Conservation (phyloP, 108 stramenopile genomes). For the Hondaea fermentalgiana region DNA sequence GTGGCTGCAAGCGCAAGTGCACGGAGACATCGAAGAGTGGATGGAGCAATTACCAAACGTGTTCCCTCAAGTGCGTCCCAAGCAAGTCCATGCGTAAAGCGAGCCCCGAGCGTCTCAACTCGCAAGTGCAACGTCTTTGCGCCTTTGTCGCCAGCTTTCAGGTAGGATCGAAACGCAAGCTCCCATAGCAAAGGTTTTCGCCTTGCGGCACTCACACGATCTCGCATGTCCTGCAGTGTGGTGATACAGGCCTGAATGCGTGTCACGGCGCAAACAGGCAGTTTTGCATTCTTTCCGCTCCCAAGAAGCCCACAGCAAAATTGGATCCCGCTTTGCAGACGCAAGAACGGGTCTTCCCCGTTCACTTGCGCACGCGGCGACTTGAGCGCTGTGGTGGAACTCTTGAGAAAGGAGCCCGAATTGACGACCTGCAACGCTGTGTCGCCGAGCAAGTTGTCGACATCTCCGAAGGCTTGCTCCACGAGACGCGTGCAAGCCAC, state of each 20-base stretch:
- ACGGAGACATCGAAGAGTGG: not conserved
- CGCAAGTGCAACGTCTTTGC: not conserved
- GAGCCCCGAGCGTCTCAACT: not conserved
- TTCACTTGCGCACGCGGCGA: not conserved
- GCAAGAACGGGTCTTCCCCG: not conserved
- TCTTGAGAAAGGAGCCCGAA: not conserved
- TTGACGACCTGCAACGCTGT: not conserved
- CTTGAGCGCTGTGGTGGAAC: not conserved
- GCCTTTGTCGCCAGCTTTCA: not conserved
- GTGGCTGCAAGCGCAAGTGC: not conserved
- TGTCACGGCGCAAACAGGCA: not conserved
- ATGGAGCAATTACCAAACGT: not conserved
- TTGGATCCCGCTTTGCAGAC: not conserved
- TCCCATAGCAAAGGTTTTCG: not conserved
- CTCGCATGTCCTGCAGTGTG: not conserved
- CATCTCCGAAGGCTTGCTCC: not conserved
- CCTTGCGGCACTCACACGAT: not conserved
- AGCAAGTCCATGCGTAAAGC: not conserved
- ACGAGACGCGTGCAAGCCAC: not conserved
- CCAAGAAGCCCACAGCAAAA: not conserved
- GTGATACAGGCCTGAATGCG: not conserved
- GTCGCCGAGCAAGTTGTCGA: not conserved
- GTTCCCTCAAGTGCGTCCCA: not conserved
- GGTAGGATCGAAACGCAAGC: not conserved
- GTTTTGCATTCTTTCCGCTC: not conserved